A percentile compares a stretch with the other conserved stretches of the same genome.
Evolutionary conservation across 2,329 filamentous ascomycete genomes (phyloP).

Genomic region (Cytospora piceicola): DNA sequence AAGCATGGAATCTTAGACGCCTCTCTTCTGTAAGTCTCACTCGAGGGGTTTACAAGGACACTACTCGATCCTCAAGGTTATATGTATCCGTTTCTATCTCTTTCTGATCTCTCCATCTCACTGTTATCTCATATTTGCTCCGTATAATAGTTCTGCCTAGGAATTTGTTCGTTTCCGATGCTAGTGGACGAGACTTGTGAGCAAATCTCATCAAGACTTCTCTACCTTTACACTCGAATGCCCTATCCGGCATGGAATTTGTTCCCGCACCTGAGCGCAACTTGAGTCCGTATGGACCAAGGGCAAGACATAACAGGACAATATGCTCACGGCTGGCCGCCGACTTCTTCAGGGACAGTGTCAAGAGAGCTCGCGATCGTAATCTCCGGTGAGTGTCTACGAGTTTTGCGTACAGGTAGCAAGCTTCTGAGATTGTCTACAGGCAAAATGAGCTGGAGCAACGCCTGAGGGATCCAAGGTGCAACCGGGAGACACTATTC

Average conservation of each 20-base stretch:
- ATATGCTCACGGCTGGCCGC: conserved; percentile 52
- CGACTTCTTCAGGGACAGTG: conserved; percentile 79
- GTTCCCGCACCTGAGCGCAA: conserved; percentile 62
- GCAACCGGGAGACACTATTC: conserved; percentile 63
- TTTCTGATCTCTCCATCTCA: background rate
- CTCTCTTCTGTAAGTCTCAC: background rate
- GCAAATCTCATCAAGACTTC: background rate
- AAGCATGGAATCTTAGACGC: background rate
- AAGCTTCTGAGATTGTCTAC: background rate
- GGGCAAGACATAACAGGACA: conserved; percentile 45
- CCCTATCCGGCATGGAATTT: conserved; percentile 24
- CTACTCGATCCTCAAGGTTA: background rate
- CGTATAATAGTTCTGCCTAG: background rate
- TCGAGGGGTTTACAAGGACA: background rate
- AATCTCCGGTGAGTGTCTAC: conserved; percentile 64
- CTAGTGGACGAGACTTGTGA: background rate
- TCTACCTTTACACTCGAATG: background rate
- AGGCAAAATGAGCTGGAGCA: conserved; percentile 73
- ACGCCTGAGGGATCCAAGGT: conserved; percentile 43
- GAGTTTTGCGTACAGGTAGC: background rate
- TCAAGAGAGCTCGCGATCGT: conserved; percentile 73
- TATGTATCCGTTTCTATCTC: background rate
- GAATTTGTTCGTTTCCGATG: background rate
- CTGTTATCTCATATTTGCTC: background rate
- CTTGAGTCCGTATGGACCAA: conserved; percentile 57